Evolutionary conservation across 2,329 filamentous ascomycete species (phyloP), one percentile per base, ranked within the genome.

Genomic region (Colletotrichum cuscutae): DNA sequence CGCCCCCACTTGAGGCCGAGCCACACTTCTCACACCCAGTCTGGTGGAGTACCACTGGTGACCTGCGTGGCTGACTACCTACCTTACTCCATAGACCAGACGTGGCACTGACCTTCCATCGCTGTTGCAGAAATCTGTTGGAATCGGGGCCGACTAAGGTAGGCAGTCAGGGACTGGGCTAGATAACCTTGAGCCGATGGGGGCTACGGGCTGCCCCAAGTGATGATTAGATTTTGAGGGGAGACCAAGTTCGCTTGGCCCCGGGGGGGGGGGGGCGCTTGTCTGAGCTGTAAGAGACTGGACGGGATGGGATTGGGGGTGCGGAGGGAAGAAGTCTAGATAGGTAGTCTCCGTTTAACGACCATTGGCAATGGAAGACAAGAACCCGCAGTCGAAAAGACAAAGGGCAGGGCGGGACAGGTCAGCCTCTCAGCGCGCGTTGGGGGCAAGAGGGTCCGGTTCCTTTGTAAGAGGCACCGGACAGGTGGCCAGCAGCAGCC

Each of bases 11-110:
- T 35, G 13, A 54, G 56, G 64, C 59, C 70, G 70, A 72, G 70
- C 71, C 66, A 73, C 66, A 60, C 68, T 62, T 65, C 63, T 58
- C 60, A 72, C 70, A 73, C 32, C 66, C 46, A 37, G 35, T 61
- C 32, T n/a, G 13, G 65, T 60, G 65, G 52, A 59, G 57, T 24
- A 62, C 64, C 58, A 37, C 58, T 22, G 22, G 30, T 28, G 63
- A 56, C 65, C 32, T 46, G 46, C 63, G 63, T 62, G 64, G 64
- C 68, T 68, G 57, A 24, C 54, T 19, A n/a, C n/a, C 69, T n/a
- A 24, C 58, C n/a, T 69, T n/a, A 24, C 58, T 71, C 52, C 30
- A 52, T 26, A 28, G 24, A 57, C 22, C 35, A 49, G 64, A 62
- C 65, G 19, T 63, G 37, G 12, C 52, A 63, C 37, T 53, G 69